phyloP scores from a whole-genome alignment of 768 basidiomycete species.

The Holtermannia corniformis region DNA sequence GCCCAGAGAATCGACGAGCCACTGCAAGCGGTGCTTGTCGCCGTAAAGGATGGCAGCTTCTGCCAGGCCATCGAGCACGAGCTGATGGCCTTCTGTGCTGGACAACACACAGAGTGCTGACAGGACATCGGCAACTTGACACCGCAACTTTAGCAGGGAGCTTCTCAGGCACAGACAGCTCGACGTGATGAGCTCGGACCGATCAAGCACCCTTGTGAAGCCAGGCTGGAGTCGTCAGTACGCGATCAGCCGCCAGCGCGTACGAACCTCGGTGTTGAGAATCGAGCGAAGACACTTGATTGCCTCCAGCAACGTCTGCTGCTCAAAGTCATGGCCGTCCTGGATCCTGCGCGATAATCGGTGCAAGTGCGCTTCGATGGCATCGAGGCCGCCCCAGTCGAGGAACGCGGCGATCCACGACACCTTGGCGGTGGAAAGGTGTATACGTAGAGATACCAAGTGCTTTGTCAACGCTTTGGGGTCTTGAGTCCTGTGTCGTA shows the following conservation, averaged over 20 bases:
- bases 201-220: constrained; percentile 57
- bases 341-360: constrained; percentile 47
- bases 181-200: constrained; percentile 59
- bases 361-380: constrained; percentile 53
- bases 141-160: constrained; percentile 59
- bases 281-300: constrained; percentile 72
- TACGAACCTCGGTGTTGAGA: constrained; percentile 70
- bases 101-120: constrained; percentile 75
- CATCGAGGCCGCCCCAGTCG: constrained; percentile 56
- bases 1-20: constrained; percentile 54
- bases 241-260: constrained; percentile 1
- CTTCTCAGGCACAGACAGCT: constrained; percentile 62
- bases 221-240: constrained; percentile 51
- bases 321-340: constrained; percentile 54
- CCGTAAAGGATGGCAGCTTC: constrained; percentile 64
- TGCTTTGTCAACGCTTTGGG: constrained; percentile 68
- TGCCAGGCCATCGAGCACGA: constrained; percentile 66
- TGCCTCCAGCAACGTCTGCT: constrained; percentile 58
- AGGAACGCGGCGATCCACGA: constrained; percentile 72
- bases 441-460: constrained; percentile 70
- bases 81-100: constrained; percentile 57
- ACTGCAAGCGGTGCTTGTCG: constrained; percentile 72
- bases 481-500: constrained; percentile 40
- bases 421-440: constrained; percentile 71
- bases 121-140: constrained; percentile 64